Evolutionary conservation across 202 grass and related monocot genomes (phyloP), one percentile per base, ranked within the genome.

Genomic region (Schoenoplectus triqueter): DNA sequence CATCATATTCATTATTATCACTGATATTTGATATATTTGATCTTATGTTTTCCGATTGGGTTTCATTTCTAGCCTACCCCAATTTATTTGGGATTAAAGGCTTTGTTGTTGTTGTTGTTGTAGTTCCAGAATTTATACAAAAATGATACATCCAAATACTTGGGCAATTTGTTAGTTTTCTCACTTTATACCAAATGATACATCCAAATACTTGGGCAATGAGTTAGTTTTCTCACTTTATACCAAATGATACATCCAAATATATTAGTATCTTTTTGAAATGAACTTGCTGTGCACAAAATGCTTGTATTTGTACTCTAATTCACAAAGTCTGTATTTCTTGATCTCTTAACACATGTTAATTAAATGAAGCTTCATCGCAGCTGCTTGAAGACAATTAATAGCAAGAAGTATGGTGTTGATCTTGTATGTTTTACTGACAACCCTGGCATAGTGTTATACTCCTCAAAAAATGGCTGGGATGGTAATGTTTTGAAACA

Each of bases 391-490:
- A 98, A 98, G 88, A 98, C 95, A 39, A 98, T 98, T 85, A 98
- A 98, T 92, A 98, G 95, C 88, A 98, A 98, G 88, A 98, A 98
- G 10, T 95, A 98, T 89, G 95, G 95, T 39, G 95, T 98, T 50
- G 95, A 98, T 79, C 82, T 98, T 71, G 95, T 98, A 11, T 87
- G 88, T 83, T 98, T 98, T 82, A 95, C 95, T 88, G 88, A 93
- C 86, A 95, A 95, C 87, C 95, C 95, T 40, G 74, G 81, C 61
- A 69, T 90, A 74, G 93, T 98, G 68, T 90, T 98, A 66, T 95
- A 98, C 91, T 95, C 95, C 54, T 98, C 95, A 0, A 98, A 98
- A 93, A 98, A 98, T 91, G 91, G 95, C 50, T 98, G 95, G 95
- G 95, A 98, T 92, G 95, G 93, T 98, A 91, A 92, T 94, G 21